Base-by-base conservation (phyloP, 1,284 basidiomycete genomes). In the Rhizoctonia solani region DNA sequence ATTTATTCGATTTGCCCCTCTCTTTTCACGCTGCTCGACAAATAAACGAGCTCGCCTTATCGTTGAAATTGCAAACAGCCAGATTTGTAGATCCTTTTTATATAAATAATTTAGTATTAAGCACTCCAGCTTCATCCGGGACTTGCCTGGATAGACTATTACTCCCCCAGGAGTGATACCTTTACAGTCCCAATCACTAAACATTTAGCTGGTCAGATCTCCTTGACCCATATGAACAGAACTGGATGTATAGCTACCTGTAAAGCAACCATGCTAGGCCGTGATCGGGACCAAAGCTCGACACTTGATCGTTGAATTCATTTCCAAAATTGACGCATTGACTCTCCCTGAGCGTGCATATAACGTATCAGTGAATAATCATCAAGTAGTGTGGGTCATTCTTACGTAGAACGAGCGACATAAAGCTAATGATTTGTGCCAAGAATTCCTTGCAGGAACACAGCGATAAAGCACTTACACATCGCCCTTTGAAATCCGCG, bases 301-400 rank as follows among this genome's bases (percentile, higher is more conserved):
- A 30, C 21, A 65, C 61, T 44, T 65, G 37, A 19, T 53, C 39
- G 37, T 53, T 65, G 39, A 65, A 65, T 32, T 65, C 61, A 16
- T 42, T 53, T 16, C 61, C 61, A 29, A 65, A 54, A 19, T 65
- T 65, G 11, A 65, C 50, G 29, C 61, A 65, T 34, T 65, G 61
- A 4, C 19, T 50, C 11, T 34, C 50, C n/a, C 61, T 65, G 46
- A 27, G n/a, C n/a, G 29, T n/a, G n/a, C 13, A 5, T 30, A 30
- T 9, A 32, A 3, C 21, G 3, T 13, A 32, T 11, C 25, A 21
- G 19, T n/a, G 9, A 19, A 9, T 16, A 23, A 19, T 8, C n/a
- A 30, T 49, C 6, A 4, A 27, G n/a, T 46, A n/a, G 21, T 4
- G 27, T 9, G 9, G 34, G n/a, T 13, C 14, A 49, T 41, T 27